These are phyloP conservation scores for Panellus pusillus DNA, from an alignment of 768 basidiomycete species.

Conservation along the genomic window DNA sequence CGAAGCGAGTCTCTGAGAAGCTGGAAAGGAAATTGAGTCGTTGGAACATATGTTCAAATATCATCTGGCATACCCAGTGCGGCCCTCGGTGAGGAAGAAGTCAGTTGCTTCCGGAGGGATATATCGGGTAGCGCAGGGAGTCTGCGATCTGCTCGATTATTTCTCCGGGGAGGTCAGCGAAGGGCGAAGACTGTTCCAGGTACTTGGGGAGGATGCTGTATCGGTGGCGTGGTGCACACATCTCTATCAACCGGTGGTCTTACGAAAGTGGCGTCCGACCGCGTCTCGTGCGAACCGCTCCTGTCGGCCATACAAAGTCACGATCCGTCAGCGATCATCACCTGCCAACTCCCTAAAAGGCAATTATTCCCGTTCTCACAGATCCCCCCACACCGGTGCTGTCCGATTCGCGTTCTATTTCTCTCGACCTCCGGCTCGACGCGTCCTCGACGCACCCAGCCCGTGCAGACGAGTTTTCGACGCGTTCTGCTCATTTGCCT, in stretches of 20 bases:
- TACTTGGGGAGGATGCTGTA: neutral
- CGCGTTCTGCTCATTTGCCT: too few relatives aligned
- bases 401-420: too few relatives aligned
- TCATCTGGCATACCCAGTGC: constrained; percentile 6
- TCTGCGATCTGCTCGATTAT: constrained; percentile 27
- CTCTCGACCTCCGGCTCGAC: too few relatives aligned
- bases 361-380: too few relatives aligned
- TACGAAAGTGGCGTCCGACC: too few relatives aligned
- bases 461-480: too few relatives aligned
- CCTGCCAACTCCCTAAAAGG: too few relatives aligned
- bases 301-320: too few relatives aligned
- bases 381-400: too few relatives aligned
- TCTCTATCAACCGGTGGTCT: neutral
- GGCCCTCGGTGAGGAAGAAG: constrained; percentile 8
- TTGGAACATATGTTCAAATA: constrained; percentile 20
- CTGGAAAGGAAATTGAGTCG: constrained; percentile 5
- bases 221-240: neutral
- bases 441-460: too few relatives aligned
- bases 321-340: too few relatives aligned
- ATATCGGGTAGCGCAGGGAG: constrained; percentile 23
- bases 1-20: constrained; percentile 26
- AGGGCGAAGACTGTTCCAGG: neutral
- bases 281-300: too few relatives aligned
- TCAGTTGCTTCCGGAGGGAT: constrained; percentile 23
- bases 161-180: constrained; percentile 26